phyloP scores from a whole-genome alignment of 2,329 filamentous ascomycete species.

The Stemphylium lycopersici region DNA sequence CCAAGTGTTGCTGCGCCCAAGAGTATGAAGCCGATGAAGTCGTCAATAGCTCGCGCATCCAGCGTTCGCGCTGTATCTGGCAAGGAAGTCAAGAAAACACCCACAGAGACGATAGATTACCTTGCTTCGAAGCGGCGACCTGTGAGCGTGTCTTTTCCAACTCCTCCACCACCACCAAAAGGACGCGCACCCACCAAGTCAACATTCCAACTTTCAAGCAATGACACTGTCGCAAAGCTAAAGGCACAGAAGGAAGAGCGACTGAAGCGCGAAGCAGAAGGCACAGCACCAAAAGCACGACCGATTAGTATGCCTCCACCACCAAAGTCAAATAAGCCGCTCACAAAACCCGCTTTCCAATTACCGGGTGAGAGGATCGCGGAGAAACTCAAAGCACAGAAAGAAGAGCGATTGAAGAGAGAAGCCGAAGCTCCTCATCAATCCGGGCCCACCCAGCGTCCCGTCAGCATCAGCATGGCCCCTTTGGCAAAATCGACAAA shows the following conservation, averaged over 20 bases:
- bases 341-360: slow-evolving; percentile 58
- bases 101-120: slow-evolving; percentile 42
- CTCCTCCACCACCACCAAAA: slow-evolving; percentile 54
- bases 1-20: slow-evolving; percentile 34
- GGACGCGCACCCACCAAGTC: slow-evolving; percentile 57
- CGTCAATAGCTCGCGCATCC: slow-evolving; percentile 32
- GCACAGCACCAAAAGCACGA: slow-evolving; percentile 35
- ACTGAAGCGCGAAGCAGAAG: slow-evolving; percentile 52
- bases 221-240: slow-evolving; percentile 60
- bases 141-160: slow-evolving; percentile 56
- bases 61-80: slow-evolving; percentile 34
- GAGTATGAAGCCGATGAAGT: slow-evolving; percentile 37
- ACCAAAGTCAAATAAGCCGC: slow-evolving; percentile 58
- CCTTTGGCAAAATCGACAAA: slow-evolving; percentile 56
- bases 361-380: slow-evolving; percentile 61
- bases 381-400: slow-evolving; percentile 41
- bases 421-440: slow-evolving; percentile 23
- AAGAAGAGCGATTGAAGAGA: slow-evolving; percentile 43
- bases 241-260: slow-evolving; percentile 59
- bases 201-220: slow-evolving; percentile 60
- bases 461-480: slow-evolving; percentile 37
- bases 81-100: slow-evolving; percentile 30
- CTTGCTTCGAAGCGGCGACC: slow-evolving; percentile 54
- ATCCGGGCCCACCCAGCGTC: slow-evolving; percentile 9
- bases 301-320: slow-evolving; percentile 56